Conservation (phyloP, 1,284 basidiomycete species). For the Inonotus hispidus region DNA sequence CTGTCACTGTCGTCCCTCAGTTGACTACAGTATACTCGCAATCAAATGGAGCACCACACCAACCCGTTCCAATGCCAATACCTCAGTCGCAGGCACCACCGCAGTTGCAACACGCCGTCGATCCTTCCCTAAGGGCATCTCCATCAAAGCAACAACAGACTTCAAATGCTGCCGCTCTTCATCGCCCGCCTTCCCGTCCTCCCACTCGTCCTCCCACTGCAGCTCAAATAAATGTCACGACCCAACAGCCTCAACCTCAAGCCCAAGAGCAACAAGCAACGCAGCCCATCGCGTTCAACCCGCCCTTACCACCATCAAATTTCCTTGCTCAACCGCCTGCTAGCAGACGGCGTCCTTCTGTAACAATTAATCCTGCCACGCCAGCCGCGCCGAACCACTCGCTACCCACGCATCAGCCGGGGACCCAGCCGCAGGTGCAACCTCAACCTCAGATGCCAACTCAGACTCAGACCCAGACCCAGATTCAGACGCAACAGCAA, state of each 20-base stretch:
- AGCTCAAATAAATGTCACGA: conserved; percentile 34
- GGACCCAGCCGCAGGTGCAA: background rate
- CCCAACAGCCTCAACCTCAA: conserved; percentile 17
- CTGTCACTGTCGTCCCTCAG: background rate
- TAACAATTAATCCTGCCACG: conserved; percentile 11
- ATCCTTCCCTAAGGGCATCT: conserved; percentile 10
- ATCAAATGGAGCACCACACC: background rate
- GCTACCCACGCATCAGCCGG: conserved; percentile 8
- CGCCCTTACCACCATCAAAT: conserved; percentile 22
- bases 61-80: conserved; percentile 7
- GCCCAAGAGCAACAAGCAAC: conserved; percentile 6
- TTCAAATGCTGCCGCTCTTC: background rate
- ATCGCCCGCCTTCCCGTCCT: conserved; percentile 13
- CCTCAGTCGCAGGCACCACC: conserved; percentile 8
- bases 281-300: conserved; percentile 22
- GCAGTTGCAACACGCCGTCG: conserved; percentile 13
- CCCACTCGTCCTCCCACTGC: background rate
- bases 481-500: conserved; percentile 11
- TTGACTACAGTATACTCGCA: background rate
- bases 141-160: conserved; percentile 11
- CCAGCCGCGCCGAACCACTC: conserved; percentile 17
- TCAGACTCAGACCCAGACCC: conserved; percentile 4
- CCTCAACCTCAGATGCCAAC: background rate
- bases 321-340: conserved; percentile 25
- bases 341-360: conserved; percentile 19